Percentiles rank a stretch among this genome's conserved stretches.
phyloP scores from a whole-genome alignment of 129 eudicot species.

The Solidago caesia region DNA sequence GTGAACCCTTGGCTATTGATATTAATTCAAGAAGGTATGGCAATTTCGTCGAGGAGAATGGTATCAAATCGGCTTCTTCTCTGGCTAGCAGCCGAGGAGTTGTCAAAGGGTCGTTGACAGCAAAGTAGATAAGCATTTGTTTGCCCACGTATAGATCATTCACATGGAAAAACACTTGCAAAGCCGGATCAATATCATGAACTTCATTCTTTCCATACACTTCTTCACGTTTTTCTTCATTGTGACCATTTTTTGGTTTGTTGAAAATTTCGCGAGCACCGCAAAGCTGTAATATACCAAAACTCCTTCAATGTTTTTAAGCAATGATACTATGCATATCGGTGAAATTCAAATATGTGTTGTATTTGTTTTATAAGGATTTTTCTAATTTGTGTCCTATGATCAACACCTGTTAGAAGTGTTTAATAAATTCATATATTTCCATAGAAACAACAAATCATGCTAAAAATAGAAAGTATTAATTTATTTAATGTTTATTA shows the following conservation, averaged over 20 bases:
- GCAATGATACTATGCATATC: too few species aligned
- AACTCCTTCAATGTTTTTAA: too few species aligned
- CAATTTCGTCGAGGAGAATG: constrained; percentile 33
- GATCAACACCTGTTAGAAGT: too few species aligned
- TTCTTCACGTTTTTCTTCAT: constrained; percentile 9
- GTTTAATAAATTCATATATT: too few species aligned
- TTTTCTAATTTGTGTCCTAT: too few species aligned
- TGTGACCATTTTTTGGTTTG: background rate
- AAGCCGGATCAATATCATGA: constrained; percentile 49
- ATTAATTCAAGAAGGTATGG: constrained; percentile 17
- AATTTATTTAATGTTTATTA: too few species aligned
- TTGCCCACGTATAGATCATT: constrained; percentile 53
- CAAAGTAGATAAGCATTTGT: constrained; percentile 52
- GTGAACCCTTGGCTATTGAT: constrained; percentile 19
- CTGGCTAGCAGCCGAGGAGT: constrained; percentile 47
- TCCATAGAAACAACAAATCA: too few species aligned
- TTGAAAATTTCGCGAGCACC: constrained; percentile 24
- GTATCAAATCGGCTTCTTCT: constrained; percentile 33
- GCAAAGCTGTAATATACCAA: constrained; percentile 17
- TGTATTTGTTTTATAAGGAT: too few species aligned
- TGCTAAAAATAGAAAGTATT: too few species aligned
- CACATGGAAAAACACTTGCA: constrained; percentile 56
- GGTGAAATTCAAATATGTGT: too few species aligned
- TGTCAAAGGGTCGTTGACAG: constrained; percentile 41
- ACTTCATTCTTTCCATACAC: constrained; percentile 16